A percentile compares a stretch with the other conserved stretches of the same genome.
Evolutionary conservation across 495 filamentous ascomycete genomes (phyloP).

Genomic region (Lindgomyces ingoldianus): DNA sequence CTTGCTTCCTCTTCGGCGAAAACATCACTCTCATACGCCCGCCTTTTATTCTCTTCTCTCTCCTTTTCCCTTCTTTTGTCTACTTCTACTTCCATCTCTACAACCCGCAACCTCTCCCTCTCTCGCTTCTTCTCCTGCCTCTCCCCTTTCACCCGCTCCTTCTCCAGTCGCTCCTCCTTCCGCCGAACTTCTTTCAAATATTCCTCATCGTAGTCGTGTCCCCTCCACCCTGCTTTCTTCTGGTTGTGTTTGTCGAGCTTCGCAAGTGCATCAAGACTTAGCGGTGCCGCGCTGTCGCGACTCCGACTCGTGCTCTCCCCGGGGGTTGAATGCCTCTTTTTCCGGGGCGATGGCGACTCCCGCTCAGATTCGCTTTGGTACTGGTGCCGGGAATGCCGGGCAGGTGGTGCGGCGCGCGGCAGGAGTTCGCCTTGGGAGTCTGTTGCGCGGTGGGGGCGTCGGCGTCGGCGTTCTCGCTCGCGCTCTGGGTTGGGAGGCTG

Average conservation of each 20-base stretch:
- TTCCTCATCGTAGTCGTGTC: constrained; percentile 41
- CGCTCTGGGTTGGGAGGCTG: neutral
- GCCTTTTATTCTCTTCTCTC: constrained; percentile 39
- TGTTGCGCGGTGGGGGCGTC: constrained; percentile 41
- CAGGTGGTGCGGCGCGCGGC: constrained; percentile 17
- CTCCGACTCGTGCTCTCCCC: constrained; percentile 18
- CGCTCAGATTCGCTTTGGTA: constrained; percentile 31
- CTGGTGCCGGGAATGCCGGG: neutral
- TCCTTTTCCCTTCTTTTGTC: no score
- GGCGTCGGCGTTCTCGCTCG: constrained; percentile 19
- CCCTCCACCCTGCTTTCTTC: constrained; percentile 43
- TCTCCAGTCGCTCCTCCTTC: constrained; percentile 37
- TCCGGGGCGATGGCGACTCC: constrained; percentile 32
- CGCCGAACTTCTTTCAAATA: constrained; percentile 35
- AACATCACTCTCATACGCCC: constrained; percentile 41
- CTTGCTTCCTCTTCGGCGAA: constrained; percentile 29
- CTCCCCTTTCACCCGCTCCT: constrained; percentile 32
- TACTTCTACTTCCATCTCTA: constrained; percentile 37
- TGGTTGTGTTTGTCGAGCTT: constrained; percentile 44
- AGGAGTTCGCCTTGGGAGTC: constrained; percentile 44
- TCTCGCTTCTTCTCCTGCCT: constrained; percentile 43
- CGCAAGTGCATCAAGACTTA: constrained; percentile 43
- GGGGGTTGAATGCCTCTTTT: constrained; percentile 4
- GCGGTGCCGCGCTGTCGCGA: constrained; percentile 16
- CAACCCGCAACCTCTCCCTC: constrained; percentile 35